Evolutionary conservation across 2,329 filamentous ascomycete species (phyloP).

Genomic region (Ophidiomyces ophidiicola): DNA sequence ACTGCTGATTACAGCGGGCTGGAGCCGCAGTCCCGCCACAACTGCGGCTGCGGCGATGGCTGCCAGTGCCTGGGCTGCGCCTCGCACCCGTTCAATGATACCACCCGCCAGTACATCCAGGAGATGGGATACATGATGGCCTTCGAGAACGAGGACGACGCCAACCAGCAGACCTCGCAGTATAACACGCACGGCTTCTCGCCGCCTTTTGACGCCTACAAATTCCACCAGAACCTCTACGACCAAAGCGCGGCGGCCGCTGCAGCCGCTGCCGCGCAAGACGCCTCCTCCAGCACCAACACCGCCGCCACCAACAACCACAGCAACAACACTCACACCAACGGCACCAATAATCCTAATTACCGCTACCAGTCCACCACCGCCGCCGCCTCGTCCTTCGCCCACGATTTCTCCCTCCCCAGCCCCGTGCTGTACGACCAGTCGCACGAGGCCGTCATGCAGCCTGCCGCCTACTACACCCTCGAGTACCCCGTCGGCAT

Average conservation of each 20-base stretch:
- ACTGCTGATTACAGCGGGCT: not conserved
- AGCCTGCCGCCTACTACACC: constrained; percentile 33
- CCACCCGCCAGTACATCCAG: constrained; percentile 35
- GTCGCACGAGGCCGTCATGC: constrained; percentile 25
- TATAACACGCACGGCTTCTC: constrained; percentile 18
- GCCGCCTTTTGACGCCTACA: not conserved
- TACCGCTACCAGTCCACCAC: constrained; percentile 39
- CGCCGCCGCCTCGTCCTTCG: constrained; percentile 36
- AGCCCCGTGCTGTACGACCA: constrained; percentile 5
- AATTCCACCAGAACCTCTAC: constrained; percentile 8
- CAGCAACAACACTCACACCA: no score
- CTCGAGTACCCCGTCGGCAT: constrained; percentile 32
- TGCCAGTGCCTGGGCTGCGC: constrained; percentile 38
- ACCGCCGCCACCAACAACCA: no score
- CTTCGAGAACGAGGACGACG: constrained; percentile 18
- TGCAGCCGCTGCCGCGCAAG: no score
- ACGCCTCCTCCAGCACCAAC: no score
- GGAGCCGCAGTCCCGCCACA: constrained; percentile 20
- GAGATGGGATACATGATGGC: constrained; percentile 36
- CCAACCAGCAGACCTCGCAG: constrained; percentile 17
- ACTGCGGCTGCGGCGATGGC: constrained; percentile 34
- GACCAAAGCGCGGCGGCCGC: constrained; percentile 16
- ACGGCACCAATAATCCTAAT: constrained; percentile 32
- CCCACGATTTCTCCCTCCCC: not conserved
- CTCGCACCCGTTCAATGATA: constrained; percentile 36